phyloP scores from a whole-genome alignment of 2,329 filamentous ascomycete species.

The Paracorniculantispora psalliotae region DNA sequence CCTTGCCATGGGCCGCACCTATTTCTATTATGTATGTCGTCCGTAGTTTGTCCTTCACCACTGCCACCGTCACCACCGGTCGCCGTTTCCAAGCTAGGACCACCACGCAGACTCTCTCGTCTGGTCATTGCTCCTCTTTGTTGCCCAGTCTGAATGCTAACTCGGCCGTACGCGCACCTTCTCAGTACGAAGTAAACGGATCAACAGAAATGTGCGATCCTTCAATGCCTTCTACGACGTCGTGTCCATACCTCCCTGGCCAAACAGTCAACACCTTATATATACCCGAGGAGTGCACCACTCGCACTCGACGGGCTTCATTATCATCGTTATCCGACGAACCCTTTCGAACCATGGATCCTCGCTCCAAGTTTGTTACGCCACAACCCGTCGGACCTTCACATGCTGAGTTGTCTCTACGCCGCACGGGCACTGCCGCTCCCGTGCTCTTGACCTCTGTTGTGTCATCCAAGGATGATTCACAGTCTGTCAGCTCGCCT shows the following conservation, averaged over 20 bases:
- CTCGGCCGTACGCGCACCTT: constrained; percentile 9
- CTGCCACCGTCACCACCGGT: not conserved
- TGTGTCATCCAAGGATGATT: constrained; percentile 33
- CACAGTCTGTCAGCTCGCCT: constrained; percentile 28
- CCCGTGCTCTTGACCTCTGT: constrained; percentile 37
- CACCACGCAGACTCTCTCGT: constrained; percentile 3
- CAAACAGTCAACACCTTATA: constrained; percentile 81
- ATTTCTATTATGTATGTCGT: constrained; percentile 85
- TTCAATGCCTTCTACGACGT: constrained; percentile 65
- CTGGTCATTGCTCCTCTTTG: constrained; percentile 6
- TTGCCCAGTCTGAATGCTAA: not conserved
- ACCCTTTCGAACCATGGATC: constrained; percentile 70
- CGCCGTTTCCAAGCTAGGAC: constrained; percentile 6
- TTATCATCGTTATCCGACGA: constrained; percentile 53
- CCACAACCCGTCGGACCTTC: constrained; percentile 46
- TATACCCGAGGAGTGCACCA: constrained; percentile 65
- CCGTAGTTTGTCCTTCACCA: constrained; percentile 5
- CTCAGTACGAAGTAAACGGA: constrained; percentile 77
- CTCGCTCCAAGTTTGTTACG: constrained; percentile 67
- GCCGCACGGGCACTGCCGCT: constrained; percentile 28
- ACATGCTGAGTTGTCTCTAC: constrained; percentile 21
- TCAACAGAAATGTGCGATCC: constrained; percentile 72
- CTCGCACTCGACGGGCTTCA: constrained; percentile 60
- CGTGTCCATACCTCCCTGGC: constrained; percentile 81
- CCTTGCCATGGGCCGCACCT: constrained; percentile 86